Percentiles rank a stretch among this genome's conserved stretches.
Evolutionary conservation across 352 stramenopile genomes (phyloP).

Genomic region (Discostella stelligera): DNA sequence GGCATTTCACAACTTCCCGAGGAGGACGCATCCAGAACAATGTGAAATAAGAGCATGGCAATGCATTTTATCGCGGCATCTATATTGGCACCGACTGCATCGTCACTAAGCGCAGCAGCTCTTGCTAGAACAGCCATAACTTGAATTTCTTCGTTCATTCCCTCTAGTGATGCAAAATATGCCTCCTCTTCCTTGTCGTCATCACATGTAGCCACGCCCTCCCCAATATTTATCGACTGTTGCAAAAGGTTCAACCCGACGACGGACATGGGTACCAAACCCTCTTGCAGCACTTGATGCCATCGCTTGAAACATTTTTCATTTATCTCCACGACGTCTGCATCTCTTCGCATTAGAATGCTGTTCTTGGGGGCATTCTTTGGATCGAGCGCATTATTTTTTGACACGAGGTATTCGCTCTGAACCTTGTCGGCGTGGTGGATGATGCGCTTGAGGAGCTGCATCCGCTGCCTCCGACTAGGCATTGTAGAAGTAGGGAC

Average conservation of each 20-base stretch:
- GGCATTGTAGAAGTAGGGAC: slow-evolving; percentile 10
- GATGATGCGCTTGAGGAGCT: slow-evolving; percentile 39
- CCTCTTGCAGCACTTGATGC: slow-evolving; percentile 45
- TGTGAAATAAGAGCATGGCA: slow-evolving; percentile 48
- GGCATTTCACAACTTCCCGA: too few species aligned
- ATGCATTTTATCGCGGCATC: slow-evolving; percentile 45
- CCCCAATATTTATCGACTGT: background rate
- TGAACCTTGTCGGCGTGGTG: slow-evolving; percentile 41
- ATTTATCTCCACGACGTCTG: slow-evolving; percentile 15
- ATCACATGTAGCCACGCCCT: background rate
- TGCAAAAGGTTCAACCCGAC: slow-evolving; percentile 33
- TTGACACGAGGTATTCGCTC: slow-evolving; percentile 26
- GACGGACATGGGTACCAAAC: slow-evolving; percentile 30
- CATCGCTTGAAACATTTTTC: slow-evolving; percentile 36
- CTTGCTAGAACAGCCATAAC: slow-evolving; percentile 43
- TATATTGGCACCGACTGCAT: background rate
- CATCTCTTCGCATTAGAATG: too few species aligned
- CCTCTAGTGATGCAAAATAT: slow-evolving; percentile 40
- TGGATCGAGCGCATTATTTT: background rate
- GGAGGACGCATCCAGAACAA: slow-evolving; percentile 23
- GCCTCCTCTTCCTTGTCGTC: slow-evolving; percentile 26
- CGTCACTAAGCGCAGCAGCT: slow-evolving; percentile 19
- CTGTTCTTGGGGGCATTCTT: background rate
- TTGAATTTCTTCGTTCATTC: slow-evolving; percentile 50
- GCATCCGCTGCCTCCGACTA: slow-evolving; percentile 40